These are phyloP conservation scores for Clitoria ternatea DNA, from an alignment of 306 rosid genomes.

Conservation along the genomic window DNA sequence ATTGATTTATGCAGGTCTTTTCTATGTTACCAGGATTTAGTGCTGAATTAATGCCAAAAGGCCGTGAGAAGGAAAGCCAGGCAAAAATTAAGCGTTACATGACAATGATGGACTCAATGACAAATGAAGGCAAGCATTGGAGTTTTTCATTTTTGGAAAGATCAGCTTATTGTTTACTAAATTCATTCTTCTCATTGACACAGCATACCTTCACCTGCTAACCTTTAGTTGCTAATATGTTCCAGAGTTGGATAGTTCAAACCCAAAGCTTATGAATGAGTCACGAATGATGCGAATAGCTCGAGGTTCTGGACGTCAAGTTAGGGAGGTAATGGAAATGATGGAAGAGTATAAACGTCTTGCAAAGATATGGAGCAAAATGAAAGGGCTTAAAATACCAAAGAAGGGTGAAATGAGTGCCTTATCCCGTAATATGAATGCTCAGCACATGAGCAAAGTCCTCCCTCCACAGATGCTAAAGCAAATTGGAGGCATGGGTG, in stretches of 20 bases:
- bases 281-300: slow-evolving; percentile 81
- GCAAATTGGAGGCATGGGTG: slow-evolving; percentile 87
- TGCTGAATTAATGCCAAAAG: slow-evolving; percentile 80
- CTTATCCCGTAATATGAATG: slow-evolving; percentile 74
- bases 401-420: slow-evolving; percentile 78
- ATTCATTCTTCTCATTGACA: slow-evolving; percentile 3
- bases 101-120: slow-evolving; percentile 99
- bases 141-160: background rate
- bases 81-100: slow-evolving; percentile 86
- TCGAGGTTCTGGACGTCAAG: slow-evolving; percentile 70
- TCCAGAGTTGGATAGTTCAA: slow-evolving; percentile 82
- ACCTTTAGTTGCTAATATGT: slow-evolving; percentile 21
- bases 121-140: slow-evolving; percentile 65
- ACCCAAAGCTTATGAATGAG: slow-evolving; percentile 74
- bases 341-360: slow-evolving; percentile 85
- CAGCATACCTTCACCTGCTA: background rate
- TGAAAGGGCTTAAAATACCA: slow-evolving; percentile 78
- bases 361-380: slow-evolving; percentile 77
- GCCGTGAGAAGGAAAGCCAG: slow-evolving; percentile 88
- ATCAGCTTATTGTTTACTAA: background rate
- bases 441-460: slow-evolving; percentile 81
- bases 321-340: slow-evolving; percentile 74
- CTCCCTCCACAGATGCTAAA: slow-evolving; percentile 83
- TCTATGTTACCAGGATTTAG: slow-evolving; percentile 87
- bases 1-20: slow-evolving; percentile 45